Conservation (phyloP, 805 yeast species). For the Yarrowia keelungensis region DNA sequence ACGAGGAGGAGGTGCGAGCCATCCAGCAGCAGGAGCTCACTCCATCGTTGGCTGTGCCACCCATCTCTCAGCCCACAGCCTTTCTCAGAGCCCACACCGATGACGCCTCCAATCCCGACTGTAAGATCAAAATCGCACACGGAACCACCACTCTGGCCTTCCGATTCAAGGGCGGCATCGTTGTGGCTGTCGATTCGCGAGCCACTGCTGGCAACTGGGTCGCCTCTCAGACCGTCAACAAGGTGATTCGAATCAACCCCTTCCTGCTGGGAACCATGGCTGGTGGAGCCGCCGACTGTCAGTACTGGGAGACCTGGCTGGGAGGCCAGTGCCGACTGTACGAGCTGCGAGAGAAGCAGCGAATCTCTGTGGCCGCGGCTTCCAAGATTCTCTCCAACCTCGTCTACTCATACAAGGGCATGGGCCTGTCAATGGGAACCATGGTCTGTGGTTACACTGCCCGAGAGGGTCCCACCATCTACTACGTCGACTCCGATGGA, state of each 20-base stretch:
- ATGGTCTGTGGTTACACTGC: conserved; percentile 98
- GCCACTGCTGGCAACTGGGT: conserved; percentile 99
- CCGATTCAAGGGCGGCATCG: conserved; percentile 92
- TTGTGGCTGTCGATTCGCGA: conserved; percentile 95
- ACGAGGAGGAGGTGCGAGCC: conserved; percentile 42
- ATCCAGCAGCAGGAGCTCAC: conserved; percentile 42
- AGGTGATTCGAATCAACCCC: conserved; percentile 96
- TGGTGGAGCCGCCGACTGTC: conserved; percentile 99
- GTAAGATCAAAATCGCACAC: conserved; percentile 94
- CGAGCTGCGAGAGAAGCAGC: conserved; percentile 91
- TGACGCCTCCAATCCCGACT: conserved; percentile 89
- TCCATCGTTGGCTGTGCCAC: conserved; percentile 46
- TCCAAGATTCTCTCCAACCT: conserved; percentile 89
- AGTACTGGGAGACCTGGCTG: conserved; percentile 98
- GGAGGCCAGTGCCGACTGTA: conserved; percentile 96
- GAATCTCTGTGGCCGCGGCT: conserved; percentile 96
- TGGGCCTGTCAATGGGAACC: conserved; percentile 99
- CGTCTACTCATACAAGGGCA: conserved; percentile 93
- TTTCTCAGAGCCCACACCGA: conserved; percentile 98
- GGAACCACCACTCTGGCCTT: conserved; percentile 99
- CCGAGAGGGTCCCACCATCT: conserved; percentile 93
- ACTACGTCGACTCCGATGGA: conserved; percentile 97
- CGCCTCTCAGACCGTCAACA: conserved; percentile 96
- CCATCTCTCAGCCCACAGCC: conserved; percentile 68
- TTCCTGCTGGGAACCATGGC: conserved; percentile 97